Evolutionary conservation across 345 rosid genomes (phyloP), one percentile per base, ranked within the genome.

Genomic region (Noccaea caerulescens): DNA sequence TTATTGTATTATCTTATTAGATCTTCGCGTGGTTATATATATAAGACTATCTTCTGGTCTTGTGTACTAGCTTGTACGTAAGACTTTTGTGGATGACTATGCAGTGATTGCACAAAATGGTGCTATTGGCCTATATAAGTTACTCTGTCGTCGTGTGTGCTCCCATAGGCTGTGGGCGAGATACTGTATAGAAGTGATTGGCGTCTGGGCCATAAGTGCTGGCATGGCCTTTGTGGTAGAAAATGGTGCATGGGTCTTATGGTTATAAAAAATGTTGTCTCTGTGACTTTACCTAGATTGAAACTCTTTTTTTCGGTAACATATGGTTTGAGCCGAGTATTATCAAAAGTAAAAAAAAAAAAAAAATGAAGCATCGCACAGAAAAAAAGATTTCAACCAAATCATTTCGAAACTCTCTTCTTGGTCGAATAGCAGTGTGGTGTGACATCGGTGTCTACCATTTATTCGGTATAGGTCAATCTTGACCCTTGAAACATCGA

Each of bases 401-500:
- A 50, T 25, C 18, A 71, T 52, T 52, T 23, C 6, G 50, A 55
- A 46, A 18, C 8, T 16, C 38, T 52, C 44, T 46, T 8, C 37
- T 46, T 8, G 65, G 71, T 23, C 25, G 44, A 36, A 52, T 25
- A 72, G 23, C 51, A 73, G 58, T 51, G 55, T 18, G 50, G 32
- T 51, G 33, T 66, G 63, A 59, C 63, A 60, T 74, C 55, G 58
- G 34, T 54, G 42, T 10, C 8, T 13, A 49, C 12, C 41, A 50
- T 37, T 33, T 23, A 50, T 50, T 23, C 3, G 57, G 46, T 50
- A 67, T 25, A 34, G 56, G 57, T 68, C 73, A 67, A 67, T 53
- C 33, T 52, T 68, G 78, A 68, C 69, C 68, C 69, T 59, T 60
- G 50, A 37, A 9, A 44, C 53, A 23, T 23, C 73, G 73, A 60